Base-by-base conservation (phyloP, 148 eudicot genomes). In the Camellia granthamiana region DNA sequence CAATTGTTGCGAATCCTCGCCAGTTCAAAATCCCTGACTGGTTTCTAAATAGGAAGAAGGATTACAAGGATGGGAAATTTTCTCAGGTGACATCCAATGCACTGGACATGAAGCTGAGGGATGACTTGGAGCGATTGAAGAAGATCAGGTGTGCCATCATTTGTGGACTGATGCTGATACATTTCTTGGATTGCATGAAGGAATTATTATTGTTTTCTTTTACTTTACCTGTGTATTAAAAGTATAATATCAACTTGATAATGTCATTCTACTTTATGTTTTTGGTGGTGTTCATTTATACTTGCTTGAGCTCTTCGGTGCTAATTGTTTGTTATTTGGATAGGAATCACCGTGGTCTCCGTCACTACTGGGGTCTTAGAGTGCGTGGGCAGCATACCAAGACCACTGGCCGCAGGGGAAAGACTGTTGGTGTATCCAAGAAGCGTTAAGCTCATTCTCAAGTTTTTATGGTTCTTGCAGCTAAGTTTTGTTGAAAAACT, bases 361-460 rank as follows among this genome's bases (percentile, higher is more conserved):
- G 98, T 79, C 98, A 92, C 82, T 94, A 94, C 91, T 94, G 98
- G 98, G 96, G 96, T 84, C 84, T 94, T 13, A 87, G 98, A 51
- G 98, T 94, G 56, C 96, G 98, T 82, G 98, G 98, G 23, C 98
- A 94, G 84, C 98, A 94, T 87, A 94, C 98, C 86, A 94, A 94
- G 90, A 94, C 98, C 13, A 94, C 98, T 77, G 98, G 98, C 58
- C 98, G 98, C 64, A 89, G 98, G 85, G 98, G 98, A 75, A 94
- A 94, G 94, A 94, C 98, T 78, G 98, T 94, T 84, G 98, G 96
- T 85, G 96, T 94, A 80, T 94, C 98, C 42, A 92, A 94, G 94
- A 94, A 94, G 91, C 92, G 98, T 82, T 94, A 58, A 89, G 44
- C 85, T 78, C 61, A 44, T 19, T 65, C 6, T 59, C 19, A 30